phyloP scores from a whole-genome alignment of 306 rosid species.

The Vigna trinervia region DNA sequence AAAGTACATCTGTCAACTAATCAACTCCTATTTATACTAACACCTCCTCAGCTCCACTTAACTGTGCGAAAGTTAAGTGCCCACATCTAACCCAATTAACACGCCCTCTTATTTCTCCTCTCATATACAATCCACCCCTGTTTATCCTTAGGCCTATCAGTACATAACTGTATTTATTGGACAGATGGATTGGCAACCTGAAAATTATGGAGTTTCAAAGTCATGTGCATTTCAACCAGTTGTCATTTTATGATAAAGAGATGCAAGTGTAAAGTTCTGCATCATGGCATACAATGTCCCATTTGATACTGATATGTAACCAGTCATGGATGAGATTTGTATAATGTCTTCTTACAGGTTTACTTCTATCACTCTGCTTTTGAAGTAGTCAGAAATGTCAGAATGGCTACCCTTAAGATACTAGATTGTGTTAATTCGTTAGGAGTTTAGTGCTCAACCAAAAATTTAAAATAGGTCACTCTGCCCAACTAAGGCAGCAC shows the following conservation, averaged over 20 bases:
- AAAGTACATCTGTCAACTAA: no score
- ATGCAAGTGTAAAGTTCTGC: background rate
- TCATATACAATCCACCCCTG: no score
- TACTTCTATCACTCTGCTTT: background rate
- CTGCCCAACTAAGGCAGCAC: background rate
- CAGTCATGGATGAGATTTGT: constrained; percentile 4
- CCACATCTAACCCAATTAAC: no score
- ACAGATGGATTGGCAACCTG: background rate
- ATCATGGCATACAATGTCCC: constrained; percentile 5
- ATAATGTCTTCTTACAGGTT: constrained; percentile 16
- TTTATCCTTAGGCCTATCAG: no score
- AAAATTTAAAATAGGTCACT: background rate
- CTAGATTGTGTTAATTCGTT: background rate
- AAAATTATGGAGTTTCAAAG: background rate
- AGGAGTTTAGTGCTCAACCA: background rate
- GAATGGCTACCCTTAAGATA: background rate
- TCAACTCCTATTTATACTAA: no score
- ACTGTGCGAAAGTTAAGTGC: no score
- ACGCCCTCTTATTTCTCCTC: no score
- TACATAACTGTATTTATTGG: background rate
- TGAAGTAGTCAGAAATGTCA: constrained; percentile 8
- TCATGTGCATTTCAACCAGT: constrained; percentile 10
- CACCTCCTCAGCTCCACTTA: no score
- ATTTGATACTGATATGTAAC: background rate
- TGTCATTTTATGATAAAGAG: constrained; percentile 2